Conservation (phyloP, 306 rosid species). For the Amphicarpaea edgeworthii region DNA sequence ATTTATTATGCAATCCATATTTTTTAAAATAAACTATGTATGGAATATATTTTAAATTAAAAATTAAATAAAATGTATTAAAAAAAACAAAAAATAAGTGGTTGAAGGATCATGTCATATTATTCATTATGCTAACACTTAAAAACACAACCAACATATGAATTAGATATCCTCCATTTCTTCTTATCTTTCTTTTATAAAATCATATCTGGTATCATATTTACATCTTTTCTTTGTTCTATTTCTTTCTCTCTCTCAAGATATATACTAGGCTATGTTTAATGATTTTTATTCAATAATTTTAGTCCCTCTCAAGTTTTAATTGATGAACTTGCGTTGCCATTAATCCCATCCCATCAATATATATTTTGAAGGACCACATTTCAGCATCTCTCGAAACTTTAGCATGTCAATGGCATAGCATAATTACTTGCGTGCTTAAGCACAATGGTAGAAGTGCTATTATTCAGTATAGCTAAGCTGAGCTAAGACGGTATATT, state of each 20-base stretch:
- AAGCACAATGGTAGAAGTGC: neutral
- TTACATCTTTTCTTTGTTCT: too few relatives aligned
- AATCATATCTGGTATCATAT: too few relatives aligned
- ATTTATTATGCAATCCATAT: neutral
- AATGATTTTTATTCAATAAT: too few relatives aligned
- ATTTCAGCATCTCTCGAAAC: neutral
- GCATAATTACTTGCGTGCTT: conserved; percentile 25
- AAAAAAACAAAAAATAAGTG: neutral
- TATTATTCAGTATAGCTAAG: neutral
- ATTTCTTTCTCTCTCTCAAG: too few relatives aligned
- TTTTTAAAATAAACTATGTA: neutral
- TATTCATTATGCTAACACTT: too few relatives aligned
- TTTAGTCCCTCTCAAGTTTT: too few relatives aligned
- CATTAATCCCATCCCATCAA: neutral
- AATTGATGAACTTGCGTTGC: too few relatives aligned
- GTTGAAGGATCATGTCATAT: neutral
- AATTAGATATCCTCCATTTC: too few relatives aligned
- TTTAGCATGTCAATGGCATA: neutral
- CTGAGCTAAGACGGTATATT: conserved; percentile 2
- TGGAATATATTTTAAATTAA: neutral
- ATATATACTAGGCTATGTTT: too few relatives aligned
- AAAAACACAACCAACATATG: too few relatives aligned
- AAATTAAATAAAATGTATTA: neutral
- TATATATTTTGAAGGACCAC: conserved; percentile 32
- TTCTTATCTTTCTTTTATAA: too few relatives aligned